Evolutionary conservation across 768 basidiomycete species (phyloP), one percentile per base, ranked within the genome.

Genomic region (Porpolomopsis calyptriformis): DNA sequence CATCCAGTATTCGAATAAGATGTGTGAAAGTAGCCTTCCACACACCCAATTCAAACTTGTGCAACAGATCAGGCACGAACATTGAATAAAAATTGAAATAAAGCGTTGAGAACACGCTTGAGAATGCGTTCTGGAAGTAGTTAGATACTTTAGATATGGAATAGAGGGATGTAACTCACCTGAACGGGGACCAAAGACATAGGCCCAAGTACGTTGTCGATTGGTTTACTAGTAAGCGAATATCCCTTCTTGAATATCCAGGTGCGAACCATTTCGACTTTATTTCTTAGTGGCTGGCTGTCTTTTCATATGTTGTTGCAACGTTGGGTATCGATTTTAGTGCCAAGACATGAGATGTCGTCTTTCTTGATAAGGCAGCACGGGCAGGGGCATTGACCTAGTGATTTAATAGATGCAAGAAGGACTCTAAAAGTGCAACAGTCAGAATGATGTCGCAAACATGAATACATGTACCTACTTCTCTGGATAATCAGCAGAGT

Each of bases 21-120:
- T 68, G 67, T 0, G 39, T 57, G 23, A 67, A 59, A 1, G 62
- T n/a, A 1, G 55, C 48, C 46, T 64, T 66, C 60, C 61, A 66
- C 9, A 62, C n/a, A n/a, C n/a, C n/a, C n/a, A 31, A 31, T 14
- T 31, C 29, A 14, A 31, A 31, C 29, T 31, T 14, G 14, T 31
- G 29, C 7, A 31, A 14, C 14, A 31, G 29, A 31, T 31, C 29
- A 14, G 14, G 7, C 29, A 31, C 29, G 14, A 31, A 31, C 29
- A 31, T 7, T 7, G 7, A 7, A 14, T 7, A 31, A 31, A 7
- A 31, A 14, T 31, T 31, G 29, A 31, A 31, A 14, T 14, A 7
- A 14, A 31, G 14, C 29, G 29, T 7, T 31, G 29, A 31, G 29
- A 31, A 14, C 14, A 7, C 7, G 7, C 14, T 31, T 14, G 29